phyloP scores from a whole-genome alignment of 441 rosid species.

The Populus hybrid region DNA sequence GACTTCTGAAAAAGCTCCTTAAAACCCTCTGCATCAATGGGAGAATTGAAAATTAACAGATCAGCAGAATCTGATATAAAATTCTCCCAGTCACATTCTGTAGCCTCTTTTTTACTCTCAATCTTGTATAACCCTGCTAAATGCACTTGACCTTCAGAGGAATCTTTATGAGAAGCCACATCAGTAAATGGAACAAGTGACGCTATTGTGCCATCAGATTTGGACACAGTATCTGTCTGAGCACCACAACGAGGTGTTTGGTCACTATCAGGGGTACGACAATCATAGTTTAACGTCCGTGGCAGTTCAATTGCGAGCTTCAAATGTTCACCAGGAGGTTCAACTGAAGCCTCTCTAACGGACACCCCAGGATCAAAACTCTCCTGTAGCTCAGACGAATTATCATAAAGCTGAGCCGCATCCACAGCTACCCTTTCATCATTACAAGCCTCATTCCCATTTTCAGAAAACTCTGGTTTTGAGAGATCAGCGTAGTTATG shows the following conservation, averaged over 20 bases:
- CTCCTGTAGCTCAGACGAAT: slow-evolving; percentile 36
- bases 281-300: slow-evolving; percentile 48
- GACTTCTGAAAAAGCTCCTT: slow-evolving; percentile 56
- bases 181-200: slow-evolving; percentile 35
- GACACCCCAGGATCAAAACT: slow-evolving; percentile 48
- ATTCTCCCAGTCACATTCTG: slow-evolving; percentile 55
- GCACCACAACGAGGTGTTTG: slow-evolving; percentile 17
- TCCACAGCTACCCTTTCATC: slow-evolving; percentile 28
- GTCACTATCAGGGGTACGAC: slow-evolving; percentile 48
- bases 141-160: slow-evolving; percentile 30
- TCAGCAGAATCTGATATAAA: slow-evolving; percentile 57
- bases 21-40: slow-evolving; percentile 58
- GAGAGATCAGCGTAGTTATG: slow-evolving; percentile 46
- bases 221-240: slow-evolving; percentile 24
- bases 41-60: slow-evolving; percentile 65
- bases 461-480: slow-evolving; percentile 36
- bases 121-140: slow-evolving; percentile 27
- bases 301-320: slow-evolving; percentile 51
- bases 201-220: slow-evolving; percentile 27
- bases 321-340: slow-evolving; percentile 35
- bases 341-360: slow-evolving; percentile 43
- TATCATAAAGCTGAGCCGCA: slow-evolving; percentile 30
- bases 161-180: slow-evolving; percentile 31
- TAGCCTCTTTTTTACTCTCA: slow-evolving; percentile 35
- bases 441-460: slow-evolving; percentile 26